Conservation (phyloP, 2,329 filamentous ascomycete species). For the Cytospora piceae region DNA sequence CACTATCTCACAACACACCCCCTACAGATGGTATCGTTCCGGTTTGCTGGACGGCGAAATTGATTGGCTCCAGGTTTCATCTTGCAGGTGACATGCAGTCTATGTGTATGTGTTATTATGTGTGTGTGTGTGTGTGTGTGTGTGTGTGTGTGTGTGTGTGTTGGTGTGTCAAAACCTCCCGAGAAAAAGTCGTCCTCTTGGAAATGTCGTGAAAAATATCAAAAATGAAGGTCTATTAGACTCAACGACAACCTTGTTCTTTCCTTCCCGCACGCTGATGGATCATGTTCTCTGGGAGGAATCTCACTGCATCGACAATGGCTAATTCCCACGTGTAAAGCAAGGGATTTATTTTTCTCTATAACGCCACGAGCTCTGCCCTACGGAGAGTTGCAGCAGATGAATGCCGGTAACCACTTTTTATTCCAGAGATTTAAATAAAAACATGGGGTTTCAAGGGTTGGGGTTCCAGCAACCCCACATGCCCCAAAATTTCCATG, state of each 20-base stretch:
- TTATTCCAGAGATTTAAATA: not conserved
- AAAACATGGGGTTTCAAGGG: not conserved
- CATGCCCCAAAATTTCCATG: too few species aligned
- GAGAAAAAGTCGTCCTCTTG: too few species aligned
- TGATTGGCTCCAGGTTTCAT: not conserved
- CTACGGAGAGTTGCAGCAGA: not conserved
- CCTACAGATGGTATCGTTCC: not conserved
- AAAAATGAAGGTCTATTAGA: too few species aligned
- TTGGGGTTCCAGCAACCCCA: not conserved
- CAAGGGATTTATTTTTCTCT: too few species aligned
- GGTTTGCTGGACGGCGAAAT: not conserved
- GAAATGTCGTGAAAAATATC: too few species aligned
- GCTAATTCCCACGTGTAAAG: too few species aligned
- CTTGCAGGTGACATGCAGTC: not conserved
- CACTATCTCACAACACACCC: not conserved
- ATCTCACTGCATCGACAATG: too few species aligned
- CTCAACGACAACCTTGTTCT: too few species aligned
- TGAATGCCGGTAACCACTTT: not conserved
- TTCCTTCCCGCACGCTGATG: too few species aligned
- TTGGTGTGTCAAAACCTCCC: too few species aligned
- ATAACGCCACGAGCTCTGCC: not conserved
- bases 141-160: not conserved
- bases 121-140: not conserved
- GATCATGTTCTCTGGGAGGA: too few species aligned
- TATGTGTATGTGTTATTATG: not conserved